Percentiles rank a stretch among this genome's conserved stretches.
Evolutionary conservation across 106 monocot genomes (phyloP).

Genomic region (Acorus gramineus): DNA sequence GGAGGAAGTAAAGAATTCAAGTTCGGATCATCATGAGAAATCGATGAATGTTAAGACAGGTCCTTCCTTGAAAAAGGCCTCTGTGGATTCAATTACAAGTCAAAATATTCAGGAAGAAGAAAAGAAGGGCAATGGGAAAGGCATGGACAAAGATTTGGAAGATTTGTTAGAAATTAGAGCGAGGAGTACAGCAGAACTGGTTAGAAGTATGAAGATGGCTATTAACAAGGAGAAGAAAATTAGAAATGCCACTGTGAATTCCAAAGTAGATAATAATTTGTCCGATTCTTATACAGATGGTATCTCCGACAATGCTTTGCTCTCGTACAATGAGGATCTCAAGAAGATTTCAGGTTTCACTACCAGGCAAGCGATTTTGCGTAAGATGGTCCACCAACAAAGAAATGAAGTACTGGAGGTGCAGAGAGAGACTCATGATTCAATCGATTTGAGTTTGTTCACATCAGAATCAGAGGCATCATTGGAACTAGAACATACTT

Average conservation of each 20-base stretch:
- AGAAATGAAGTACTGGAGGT: conserved; percentile 7
- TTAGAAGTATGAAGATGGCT: not conserved
- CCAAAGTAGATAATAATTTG: not conserved
- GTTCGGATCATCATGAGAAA: not conserved
- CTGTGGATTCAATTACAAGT: not conserved
- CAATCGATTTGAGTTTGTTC: conserved; percentile 15
- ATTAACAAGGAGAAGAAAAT: not conserved
- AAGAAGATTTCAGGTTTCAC: conserved; percentile 24
- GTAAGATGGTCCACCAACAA: conserved; percentile 24
- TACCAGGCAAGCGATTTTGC: conserved; percentile 19
- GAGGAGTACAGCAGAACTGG: not conserved
- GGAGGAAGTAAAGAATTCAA: conserved; percentile 1
- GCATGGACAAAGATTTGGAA: conserved; percentile 5
- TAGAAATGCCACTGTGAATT: not conserved
- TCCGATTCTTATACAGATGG: conserved; percentile 3
- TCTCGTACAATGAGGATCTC: conserved; percentile 26
- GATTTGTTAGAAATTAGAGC: conserved; percentile 2
- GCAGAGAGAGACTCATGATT: conserved; percentile 10
- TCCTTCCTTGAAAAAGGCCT: not conserved
- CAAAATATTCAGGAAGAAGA: too few species aligned
- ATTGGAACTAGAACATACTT: conserved; percentile 20
- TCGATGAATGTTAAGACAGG: conserved; percentile 7
- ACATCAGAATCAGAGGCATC: conserved; percentile 25
- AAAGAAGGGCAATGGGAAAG: not conserved
- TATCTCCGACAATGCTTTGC: conserved; percentile 10